These are phyloP conservation scores for Hordeum vulgare DNA, from an alignment of 176 grass and related monocot genomes.

Conservation along the genomic window MorexV3_pseudomolecules_assembly NC_058518.1:461579557-461580056, in stretches of 20 bases:
- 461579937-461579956: background rate
- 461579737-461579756: conserved; percentile 79
- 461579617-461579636: conserved; percentile 61
- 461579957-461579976: background rate
- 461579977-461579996: background rate
- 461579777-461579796: background rate
- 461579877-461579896: background rate
- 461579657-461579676: conserved; percentile 87
- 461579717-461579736: conserved; percentile 86
- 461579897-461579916: background rate
- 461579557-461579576: background rate
- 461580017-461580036: too few species aligned
- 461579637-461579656: conserved; percentile 76
- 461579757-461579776: conserved; percentile 57
- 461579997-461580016: background rate
- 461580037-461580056: background rate
- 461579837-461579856: background rate
- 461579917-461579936: background rate
- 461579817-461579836: background rate
- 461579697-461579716: conserved; percentile 63
- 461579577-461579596: background rate
- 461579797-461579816: background rate
- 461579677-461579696: conserved; percentile 88
- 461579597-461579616: conserved; percentile 28
- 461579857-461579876: background rate